phyloP scores from a whole-genome alignment of 2,329 filamentous ascomycete species.

The Hypomyces perniciosus region DNA sequence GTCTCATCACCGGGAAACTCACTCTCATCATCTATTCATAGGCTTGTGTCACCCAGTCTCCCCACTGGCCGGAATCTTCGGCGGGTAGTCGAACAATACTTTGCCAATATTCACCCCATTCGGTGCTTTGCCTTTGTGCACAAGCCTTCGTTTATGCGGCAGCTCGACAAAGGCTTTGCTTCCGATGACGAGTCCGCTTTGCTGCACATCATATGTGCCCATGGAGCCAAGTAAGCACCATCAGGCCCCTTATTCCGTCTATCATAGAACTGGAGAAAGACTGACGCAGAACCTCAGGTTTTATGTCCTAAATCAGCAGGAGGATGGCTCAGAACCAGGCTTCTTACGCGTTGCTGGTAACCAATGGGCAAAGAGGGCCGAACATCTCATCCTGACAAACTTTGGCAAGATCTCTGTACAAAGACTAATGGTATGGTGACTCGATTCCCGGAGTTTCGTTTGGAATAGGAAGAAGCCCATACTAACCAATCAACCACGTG shows the following conservation, averaged over 20 bases:
- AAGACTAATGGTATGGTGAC: conserved; percentile 30
- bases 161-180: conserved; percentile 31
- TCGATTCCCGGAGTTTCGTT: neutral
- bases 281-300: conserved; percentile 21
- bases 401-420: conserved; percentile 36
- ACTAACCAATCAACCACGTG: neutral
- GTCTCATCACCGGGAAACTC: neutral
- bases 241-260: neutral
- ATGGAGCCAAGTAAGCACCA: conserved; percentile 30
- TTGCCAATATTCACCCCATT: conserved; percentile 35
- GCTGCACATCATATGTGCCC: conserved; percentile 32
- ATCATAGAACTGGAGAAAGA: neutral
- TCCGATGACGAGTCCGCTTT: conserved; percentile 32
- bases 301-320: conserved; percentile 27
- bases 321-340: conserved; percentile 23
- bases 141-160: conserved; percentile 33
- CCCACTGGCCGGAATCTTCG: conserved; percentile 30
- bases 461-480: neutral
- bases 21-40: conserved; percentile 11
- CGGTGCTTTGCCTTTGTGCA: conserved; percentile 36
- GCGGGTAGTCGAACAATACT: conserved; percentile 32
- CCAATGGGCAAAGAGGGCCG: conserved; percentile 33
- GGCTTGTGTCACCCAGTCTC: conserved; percentile 29
- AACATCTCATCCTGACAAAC: conserved; percentile 30
- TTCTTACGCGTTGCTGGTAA: conserved; percentile 30